Evolutionary conservation across 768 basidiomycete genomes (phyloP).

Genomic region (Russula emetica): DNA sequence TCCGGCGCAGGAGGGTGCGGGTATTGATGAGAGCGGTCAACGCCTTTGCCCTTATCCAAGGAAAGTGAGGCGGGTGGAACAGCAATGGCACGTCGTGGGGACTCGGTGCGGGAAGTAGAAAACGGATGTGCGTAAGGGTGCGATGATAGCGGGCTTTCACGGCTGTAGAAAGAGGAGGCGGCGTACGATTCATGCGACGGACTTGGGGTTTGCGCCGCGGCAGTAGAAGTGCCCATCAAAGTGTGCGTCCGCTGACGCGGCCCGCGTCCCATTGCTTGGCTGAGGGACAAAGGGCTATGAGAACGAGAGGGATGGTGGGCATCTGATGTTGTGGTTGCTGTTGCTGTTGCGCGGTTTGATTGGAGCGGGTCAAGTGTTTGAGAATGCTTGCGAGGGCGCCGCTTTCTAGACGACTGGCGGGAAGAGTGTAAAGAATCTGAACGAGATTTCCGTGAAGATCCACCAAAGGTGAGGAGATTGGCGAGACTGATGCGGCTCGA

Average conservation of each 20-base stretch:
- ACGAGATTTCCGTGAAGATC: slow-evolving; percentile 16
- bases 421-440: background rate
- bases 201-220: slow-evolving; percentile 8
- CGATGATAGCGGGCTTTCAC: slow-evolving; percentile 28
- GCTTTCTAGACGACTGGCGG: slow-evolving; percentile 2
- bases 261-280: slow-evolving; percentile 32
- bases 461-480: slow-evolving; percentile 49
- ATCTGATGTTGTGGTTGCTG: slow-evolving; percentile 7
- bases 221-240: slow-evolving; percentile 23
- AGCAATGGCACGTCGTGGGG: slow-evolving; percentile 22
- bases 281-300: slow-evolving; percentile 10
- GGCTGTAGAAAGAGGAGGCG: slow-evolving; percentile 26
- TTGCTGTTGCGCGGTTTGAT: slow-evolving; percentile 27
- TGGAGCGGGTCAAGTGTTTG: slow-evolving; percentile 24
- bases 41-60: slow-evolving; percentile 29
- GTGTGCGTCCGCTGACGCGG: slow-evolving; percentile 26
- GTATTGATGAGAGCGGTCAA: slow-evolving; percentile 29
- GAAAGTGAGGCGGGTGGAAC: slow-evolving; percentile 27
- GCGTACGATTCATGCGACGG: slow-evolving; percentile 26
- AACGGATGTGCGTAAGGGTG: slow-evolving; percentile 54
- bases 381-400: background rate
- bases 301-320: background rate
- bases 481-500: slow-evolving; percentile 49
- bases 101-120: slow-evolving; percentile 28
- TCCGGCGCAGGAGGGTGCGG: slow-evolving; percentile 18